These are phyloP conservation scores for Amanita pseudoporphyria DNA, from an alignment of 768 basidiomycete species.

Conservation along the genomic window DNA sequence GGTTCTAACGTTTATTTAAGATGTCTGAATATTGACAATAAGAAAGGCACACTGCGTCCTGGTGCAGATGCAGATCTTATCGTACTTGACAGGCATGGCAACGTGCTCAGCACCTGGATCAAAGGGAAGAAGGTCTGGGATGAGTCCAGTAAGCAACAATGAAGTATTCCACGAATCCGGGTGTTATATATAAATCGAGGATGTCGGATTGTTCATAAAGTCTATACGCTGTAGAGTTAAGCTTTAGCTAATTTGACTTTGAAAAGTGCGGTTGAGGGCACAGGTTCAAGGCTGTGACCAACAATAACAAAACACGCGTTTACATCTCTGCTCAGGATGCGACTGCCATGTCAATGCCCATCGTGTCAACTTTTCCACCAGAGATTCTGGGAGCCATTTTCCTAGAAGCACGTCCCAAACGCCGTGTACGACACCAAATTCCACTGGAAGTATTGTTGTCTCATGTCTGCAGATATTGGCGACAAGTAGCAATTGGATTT, in stretches of 20 bases:
- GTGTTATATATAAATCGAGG: no score
- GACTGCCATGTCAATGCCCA: background rate
- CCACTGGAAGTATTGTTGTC: conserved; percentile 29
- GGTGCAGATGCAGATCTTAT: conserved; percentile 86
- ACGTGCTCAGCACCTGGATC: conserved; percentile 68
- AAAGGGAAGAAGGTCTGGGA: conserved; percentile 66
- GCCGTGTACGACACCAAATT: conserved; percentile 14
- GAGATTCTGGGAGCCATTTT: conserved; percentile 24
- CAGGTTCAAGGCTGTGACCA: no score
- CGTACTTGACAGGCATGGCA: conserved; percentile 60
- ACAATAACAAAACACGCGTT: no score
- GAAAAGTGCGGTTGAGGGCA: no score
- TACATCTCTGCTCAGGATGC: background rate
- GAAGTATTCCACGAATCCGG: background rate
- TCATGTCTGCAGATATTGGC: conserved; percentile 35
- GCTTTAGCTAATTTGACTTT: no score
- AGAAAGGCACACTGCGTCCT: conserved; percentile 70
- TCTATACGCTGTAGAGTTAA: no score
- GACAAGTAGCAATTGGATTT: conserved; percentile 24
- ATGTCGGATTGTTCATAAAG: no score
- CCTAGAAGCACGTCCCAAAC: conserved; percentile 13
- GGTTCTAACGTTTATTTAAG: conserved; percentile 22
- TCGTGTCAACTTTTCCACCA: conserved; percentile 17
- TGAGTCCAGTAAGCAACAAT: background rate
- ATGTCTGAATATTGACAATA: conserved; percentile 68